Evolutionary conservation across 116 monocot species (phyloP).

Genomic region (Zostera marina): DNA sequence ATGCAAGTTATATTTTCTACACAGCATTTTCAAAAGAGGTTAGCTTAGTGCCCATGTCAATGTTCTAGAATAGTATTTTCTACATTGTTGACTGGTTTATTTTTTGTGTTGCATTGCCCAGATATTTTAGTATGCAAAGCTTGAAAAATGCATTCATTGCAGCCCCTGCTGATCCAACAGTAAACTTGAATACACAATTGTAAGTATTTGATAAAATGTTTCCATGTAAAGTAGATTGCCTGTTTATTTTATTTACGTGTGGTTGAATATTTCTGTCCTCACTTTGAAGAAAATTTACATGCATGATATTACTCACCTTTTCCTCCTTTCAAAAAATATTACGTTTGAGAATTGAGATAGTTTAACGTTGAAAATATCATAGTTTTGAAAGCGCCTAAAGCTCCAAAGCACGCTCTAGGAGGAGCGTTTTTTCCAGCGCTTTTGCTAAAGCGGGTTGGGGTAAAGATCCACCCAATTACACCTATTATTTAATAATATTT

Average conservation of each 20-base stretch:
- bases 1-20: constrained; percentile 90
- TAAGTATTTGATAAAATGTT: constrained; percentile 30
- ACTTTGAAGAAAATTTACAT: too few species aligned
- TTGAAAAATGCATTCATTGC: constrained; percentile 48
- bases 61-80: background rate
- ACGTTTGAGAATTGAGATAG: background rate
- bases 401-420: too few species aligned
- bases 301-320: background rate
- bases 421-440: too few species aligned
- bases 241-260: background rate
- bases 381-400: too few species aligned
- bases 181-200: constrained; percentile 92
- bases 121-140: constrained; percentile 68
- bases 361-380: background rate
- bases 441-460: too few species aligned
- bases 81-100: background rate
- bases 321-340: background rate
- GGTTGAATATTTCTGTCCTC: too few species aligned
- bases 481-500: too few species aligned
- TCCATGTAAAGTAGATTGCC: background rate
- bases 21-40: constrained; percentile 53
- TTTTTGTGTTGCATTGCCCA: constrained; percentile 14
- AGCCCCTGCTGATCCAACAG: constrained; percentile 78
- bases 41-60: background rate
- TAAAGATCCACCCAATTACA: too few species aligned